Conservation (phyloP, 306 rosid species). For the Hippophae rhamnoides region DNA sequence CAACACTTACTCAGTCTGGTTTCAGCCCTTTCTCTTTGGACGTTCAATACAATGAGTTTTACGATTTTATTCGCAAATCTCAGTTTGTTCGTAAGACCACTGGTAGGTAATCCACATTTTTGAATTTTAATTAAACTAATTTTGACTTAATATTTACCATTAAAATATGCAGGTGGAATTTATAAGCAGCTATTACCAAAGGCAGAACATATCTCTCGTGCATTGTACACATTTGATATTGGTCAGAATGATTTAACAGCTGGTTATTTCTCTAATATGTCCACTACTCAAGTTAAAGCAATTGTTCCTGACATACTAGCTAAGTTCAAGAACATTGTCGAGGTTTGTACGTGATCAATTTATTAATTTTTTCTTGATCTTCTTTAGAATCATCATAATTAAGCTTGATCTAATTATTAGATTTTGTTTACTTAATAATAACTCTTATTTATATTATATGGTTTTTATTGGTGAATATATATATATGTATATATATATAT, state of each 20-base stretch:
- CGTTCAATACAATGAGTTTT: conserved; percentile 49
- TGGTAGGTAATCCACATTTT: conserved; percentile 17
- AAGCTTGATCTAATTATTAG: not conserved
- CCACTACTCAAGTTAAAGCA: conserved; percentile 26
- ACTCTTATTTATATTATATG: not conserved
- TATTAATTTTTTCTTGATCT: too few relatives aligned
- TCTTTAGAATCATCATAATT: not conserved
- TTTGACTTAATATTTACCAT: too few relatives aligned
- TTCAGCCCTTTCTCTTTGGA: conserved; percentile 60
- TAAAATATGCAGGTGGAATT: conserved; percentile 16
- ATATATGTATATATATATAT: too few relatives aligned
- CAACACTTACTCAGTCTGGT: conserved; percentile 51
- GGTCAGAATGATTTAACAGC: conserved; percentile 47
- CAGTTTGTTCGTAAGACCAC: conserved; percentile 21
- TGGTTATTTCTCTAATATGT: conserved; percentile 37
- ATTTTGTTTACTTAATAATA: not conserved
- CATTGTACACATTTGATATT: conserved; percentile 37
- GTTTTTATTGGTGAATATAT: too few relatives aligned
- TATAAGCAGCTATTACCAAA: conserved; percentile 30
- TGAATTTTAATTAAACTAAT: too few relatives aligned
- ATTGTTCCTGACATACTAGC: conserved; percentile 39
- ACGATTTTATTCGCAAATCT: conserved; percentile 43
- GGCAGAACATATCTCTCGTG: conserved; percentile 18
- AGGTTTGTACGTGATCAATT: conserved; percentile 20
- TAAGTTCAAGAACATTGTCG: conserved; percentile 35